Base-by-base conservation (phyloP, 768 basidiomycete genomes). In the Psilocybe cubensis region DNA sequence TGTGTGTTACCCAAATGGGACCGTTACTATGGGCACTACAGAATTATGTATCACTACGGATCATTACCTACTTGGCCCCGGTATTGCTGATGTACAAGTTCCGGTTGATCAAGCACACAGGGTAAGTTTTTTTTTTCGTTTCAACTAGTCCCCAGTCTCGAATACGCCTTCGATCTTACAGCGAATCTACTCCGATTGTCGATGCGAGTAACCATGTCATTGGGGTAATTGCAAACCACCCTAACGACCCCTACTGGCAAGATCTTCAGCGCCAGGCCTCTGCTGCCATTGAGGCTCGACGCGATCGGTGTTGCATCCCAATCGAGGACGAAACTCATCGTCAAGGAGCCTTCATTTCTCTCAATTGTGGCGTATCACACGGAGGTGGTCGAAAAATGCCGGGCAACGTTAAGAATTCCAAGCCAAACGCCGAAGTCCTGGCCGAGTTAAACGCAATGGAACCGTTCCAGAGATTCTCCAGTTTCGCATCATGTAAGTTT, bases 311-410 rank as follows among this genome's bases (percentile, higher is more conserved):
- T 41, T 6, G 14, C 1, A 47, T 57, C 18, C n/a, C n/a, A n/a
- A 45, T 46, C 11, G 35, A 44, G 42, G 52, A 57, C 11, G 28
- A 51, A 2, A 25, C n/a, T 10, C 42, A 57, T 29, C 52, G 52
- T 3, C 55, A 52, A 3, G 62, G 62, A 4, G 28, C 48, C 10
- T 60, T 63, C 41, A 40, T 45, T 9, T 44, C 46, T 5, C 48
- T 63, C 12, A 42, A 33, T 17, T 27, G 24, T 14, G 55, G 62
- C 12, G 56, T 63, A 4, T 59, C 54, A 8, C 41, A 43, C 28
- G 62, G 62, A 3, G 46, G 47, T 3, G 62, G 62, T 2, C 55
- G 49, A 31, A 38, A 21, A 24, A 4, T 14, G 10, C 58, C 61
- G 3, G 40, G 40, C 2, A 63, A 59, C 28, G 50, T 63, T 4